Percentiles rank a stretch among this genome's conserved stretches.
These are phyloP conservation scores for Aureobasidium sp. DNA, from an alignment of 2,329 filamentous ascomycete genomes.

Conservation along the genomic window DNA sequence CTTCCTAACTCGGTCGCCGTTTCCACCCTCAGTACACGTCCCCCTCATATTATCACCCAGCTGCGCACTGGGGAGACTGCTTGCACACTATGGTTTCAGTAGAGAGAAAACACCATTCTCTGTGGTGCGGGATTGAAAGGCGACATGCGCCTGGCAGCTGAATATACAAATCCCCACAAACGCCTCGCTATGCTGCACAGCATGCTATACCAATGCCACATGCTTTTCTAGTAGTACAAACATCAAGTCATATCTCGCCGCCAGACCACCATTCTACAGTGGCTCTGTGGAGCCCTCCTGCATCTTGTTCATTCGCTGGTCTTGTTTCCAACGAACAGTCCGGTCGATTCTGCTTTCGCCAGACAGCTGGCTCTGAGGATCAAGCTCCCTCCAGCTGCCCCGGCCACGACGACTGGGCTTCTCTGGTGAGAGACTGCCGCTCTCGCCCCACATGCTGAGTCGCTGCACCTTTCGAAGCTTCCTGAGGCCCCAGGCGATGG, in stretches of 20 bases:
- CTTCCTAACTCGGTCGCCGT: background rate
- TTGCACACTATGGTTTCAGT: background rate
- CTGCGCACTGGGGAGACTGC: background rate
- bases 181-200: constrained; percentile 10
- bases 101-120: background rate
- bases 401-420: constrained; percentile 20
- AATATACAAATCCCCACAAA: background rate
- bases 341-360: constrained; percentile 23
- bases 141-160: background rate
- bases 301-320: constrained; percentile 18
- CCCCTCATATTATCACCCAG: background rate
- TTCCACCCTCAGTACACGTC: background rate
- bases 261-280: background rate
- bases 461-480: constrained; percentile 82
- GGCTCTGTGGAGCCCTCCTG: constrained; percentile 9
- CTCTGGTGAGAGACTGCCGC: constrained; percentile 30
- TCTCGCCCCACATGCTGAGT: constrained; percentile 74
- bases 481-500: constrained; percentile 75
- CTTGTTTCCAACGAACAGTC: constrained; percentile 22
- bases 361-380: constrained; percentile 16
- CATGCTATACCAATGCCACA: constrained; percentile 4
- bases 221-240: constrained; percentile 9
- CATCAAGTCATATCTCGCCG: background rate
- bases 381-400: constrained; percentile 26
- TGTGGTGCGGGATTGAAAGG: background rate